Percentiles rank a stretch among this genome's conserved stretches.
These are phyloP conservation scores for Copromyces sp. DNA, from an alignment of 495 filamentous ascomycete genomes.

Conservation along the genomic window DNA sequence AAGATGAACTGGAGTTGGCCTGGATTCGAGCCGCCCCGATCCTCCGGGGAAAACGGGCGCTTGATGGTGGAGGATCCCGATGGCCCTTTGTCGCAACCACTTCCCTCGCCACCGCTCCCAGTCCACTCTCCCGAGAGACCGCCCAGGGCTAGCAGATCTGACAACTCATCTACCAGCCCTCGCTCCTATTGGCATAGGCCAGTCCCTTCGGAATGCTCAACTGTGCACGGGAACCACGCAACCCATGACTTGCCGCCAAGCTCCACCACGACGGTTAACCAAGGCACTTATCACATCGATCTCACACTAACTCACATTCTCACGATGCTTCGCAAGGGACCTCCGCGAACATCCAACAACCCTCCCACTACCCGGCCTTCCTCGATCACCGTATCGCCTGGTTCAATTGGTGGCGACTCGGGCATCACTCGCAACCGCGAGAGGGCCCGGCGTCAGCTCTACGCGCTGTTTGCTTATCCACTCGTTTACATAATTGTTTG, in stretches of 20 bases:
- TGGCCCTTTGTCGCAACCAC: constrained; percentile 3
- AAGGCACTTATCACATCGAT: not conserved
- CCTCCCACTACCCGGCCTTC: not conserved
- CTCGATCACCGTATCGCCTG: constrained; percentile 5
- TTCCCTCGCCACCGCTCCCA: constrained; percentile 3
- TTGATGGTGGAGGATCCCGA: constrained; percentile 11
- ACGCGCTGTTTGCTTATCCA: constrained; percentile 63
- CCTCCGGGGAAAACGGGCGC: not conserved
- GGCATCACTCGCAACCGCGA: constrained; percentile 33
- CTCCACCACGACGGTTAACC: not conserved
- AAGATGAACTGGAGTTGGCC: constrained; percentile 28
- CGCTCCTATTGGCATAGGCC: constrained; percentile 2
- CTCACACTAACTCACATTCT: constrained; percentile 16
- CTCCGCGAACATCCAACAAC: constrained; percentile 1
- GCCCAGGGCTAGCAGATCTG: not conserved
- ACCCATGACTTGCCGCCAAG: not conserved
- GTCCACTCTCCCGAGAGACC: constrained; percentile 2
- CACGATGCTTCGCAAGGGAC: constrained; percentile 11
- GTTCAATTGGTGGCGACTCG: constrained; percentile 5
- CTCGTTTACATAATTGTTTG: constrained; percentile 61
- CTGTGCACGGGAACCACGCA: not conserved
- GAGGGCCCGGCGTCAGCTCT: constrained; percentile 54
- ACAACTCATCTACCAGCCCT: not conserved
- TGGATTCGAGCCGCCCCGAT: constrained; percentile 19
- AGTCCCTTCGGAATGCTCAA: not conserved